A percentile compares a stretch with the other conserved stretches of the same genome.
Evolutionary conservation across 495 filamentous ascomycete genomes (phyloP).

Genomic region (Aspergillus incahuasiensis): DNA sequence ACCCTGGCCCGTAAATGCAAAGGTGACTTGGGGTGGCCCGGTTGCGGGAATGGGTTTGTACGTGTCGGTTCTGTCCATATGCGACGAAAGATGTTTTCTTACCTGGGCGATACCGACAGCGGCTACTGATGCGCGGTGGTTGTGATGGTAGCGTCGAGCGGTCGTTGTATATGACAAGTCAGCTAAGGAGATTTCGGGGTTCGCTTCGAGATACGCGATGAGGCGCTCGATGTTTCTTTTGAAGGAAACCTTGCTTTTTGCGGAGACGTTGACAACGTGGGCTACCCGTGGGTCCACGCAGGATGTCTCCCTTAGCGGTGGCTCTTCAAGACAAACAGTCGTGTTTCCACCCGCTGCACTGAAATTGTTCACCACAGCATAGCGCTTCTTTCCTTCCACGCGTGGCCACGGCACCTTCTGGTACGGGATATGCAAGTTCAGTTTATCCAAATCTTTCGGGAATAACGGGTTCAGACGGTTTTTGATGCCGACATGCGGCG

Average conservation of each 20-base stretch:
- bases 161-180: slow-evolving; percentile 7
- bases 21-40: slow-evolving; percentile 2
- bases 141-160: slow-evolving; percentile 4
- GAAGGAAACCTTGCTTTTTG: slow-evolving; percentile 23
- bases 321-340: slow-evolving; percentile 27
- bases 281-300: slow-evolving; percentile 12
- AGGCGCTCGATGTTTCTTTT: slow-evolving; percentile 25
- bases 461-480: slow-evolving; percentile 34
- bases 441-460: slow-evolving; percentile 20
- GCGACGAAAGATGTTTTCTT: not conserved
- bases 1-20: slow-evolving; percentile 3
- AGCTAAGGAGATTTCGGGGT: not conserved
- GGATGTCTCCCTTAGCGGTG: not conserved
- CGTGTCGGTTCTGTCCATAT: not conserved
- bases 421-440: slow-evolving; percentile 33
- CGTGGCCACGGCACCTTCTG: slow-evolving; percentile 23
- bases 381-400: slow-evolving; percentile 10
- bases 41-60: slow-evolving; percentile 3
- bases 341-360: slow-evolving; percentile 36
- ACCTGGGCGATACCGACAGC: not conserved
- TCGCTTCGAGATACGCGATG: slow-evolving; percentile 41
- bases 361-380: slow-evolving; percentile 35
- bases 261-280: slow-evolving; percentile 26
- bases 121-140: not conserved
- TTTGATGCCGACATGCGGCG: slow-evolving; percentile 41